phyloP scores from a whole-genome alignment of 495 filamentous ascomycete species.

The Neurospora sp. region DNA sequence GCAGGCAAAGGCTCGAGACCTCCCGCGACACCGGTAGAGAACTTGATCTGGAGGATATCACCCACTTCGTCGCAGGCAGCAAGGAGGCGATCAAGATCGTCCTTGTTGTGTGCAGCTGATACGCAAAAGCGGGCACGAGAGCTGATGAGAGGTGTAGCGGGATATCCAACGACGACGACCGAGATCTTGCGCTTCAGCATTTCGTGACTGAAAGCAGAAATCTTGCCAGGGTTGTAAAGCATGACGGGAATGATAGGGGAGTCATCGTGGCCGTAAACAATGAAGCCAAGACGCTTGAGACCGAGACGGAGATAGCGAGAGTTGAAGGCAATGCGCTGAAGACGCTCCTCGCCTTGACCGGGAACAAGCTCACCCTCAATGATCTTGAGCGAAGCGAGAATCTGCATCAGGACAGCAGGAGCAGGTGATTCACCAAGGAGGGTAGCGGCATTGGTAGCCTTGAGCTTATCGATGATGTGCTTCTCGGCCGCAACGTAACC shows the following conservation, averaged over 20 bases:
- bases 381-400: slow-evolving; percentile 69
- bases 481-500: slow-evolving; percentile 91
- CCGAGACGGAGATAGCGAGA: slow-evolving; percentile 94
- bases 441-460: slow-evolving; percentile 72
- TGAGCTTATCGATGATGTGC: slow-evolving; percentile 82
- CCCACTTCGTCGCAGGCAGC: slow-evolving; percentile 88
- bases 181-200: slow-evolving; percentile 97
- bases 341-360: slow-evolving; percentile 89
- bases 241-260: slow-evolving; percentile 91
- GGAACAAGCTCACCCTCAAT: slow-evolving; percentile 81
- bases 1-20: slow-evolving; percentile 65
- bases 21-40: slow-evolving; percentile 86
- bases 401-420: slow-evolving; percentile 81
- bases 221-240: slow-evolving; percentile 94
- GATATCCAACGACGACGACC: slow-evolving; percentile 96
- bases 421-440: slow-evolving; percentile 82
- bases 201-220: slow-evolving; percentile 95
- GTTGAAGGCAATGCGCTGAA: slow-evolving; percentile 96
- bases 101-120: slow-evolving; percentile 92
- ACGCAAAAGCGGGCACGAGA: slow-evolving; percentile 94
- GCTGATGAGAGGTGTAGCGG: slow-evolving; percentile 90
- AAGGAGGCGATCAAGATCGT: slow-evolving; percentile 86
- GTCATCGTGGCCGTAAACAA: slow-evolving; percentile 94
- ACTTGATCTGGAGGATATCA: slow-evolving; percentile 87
- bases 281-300: slow-evolving; percentile 92